Conservation (phyloP, 345 rosid genomes). For the Trapa incisa region DNA sequence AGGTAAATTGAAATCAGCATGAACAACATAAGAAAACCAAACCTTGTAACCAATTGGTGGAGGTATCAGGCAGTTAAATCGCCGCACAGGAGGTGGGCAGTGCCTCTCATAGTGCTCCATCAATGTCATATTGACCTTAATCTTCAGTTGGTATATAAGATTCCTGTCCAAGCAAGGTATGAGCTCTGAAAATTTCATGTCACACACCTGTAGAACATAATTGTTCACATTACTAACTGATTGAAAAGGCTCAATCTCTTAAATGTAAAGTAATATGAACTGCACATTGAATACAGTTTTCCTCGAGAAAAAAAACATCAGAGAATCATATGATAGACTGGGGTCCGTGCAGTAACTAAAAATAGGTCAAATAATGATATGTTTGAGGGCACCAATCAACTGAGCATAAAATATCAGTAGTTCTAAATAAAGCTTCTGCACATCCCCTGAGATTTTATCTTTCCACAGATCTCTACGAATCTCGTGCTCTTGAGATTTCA, state of each 20-base stretch:
- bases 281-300: not conserved
- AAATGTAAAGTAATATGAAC: not conserved
- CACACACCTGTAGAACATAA: slow-evolving; percentile 47
- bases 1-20: not conserved
- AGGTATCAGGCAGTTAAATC: slow-evolving; percentile 81
- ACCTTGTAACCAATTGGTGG: slow-evolving; percentile 90
- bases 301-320: not conserved
- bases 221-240: not conserved
- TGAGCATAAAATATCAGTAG: not conserved
- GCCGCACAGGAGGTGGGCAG: slow-evolving; percentile 78
- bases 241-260: not conserved
- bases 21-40: slow-evolving; percentile 8
- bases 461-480: not conserved
- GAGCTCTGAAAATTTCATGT: slow-evolving; percentile 60
- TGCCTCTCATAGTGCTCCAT: slow-evolving; percentile 98
- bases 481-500: not conserved
- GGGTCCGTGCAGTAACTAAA: not conserved
- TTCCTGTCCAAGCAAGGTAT: slow-evolving; percentile 89
- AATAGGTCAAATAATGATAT: not conserved
- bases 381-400: not conserved
- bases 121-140: slow-evolving; percentile 61
- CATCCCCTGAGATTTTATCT: not conserved
- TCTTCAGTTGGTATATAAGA: slow-evolving; percentile 63
- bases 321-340: not conserved
- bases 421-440: not conserved